phyloP scores from a whole-genome alignment of 371 early-diverging fungal genomes.

The Apophysomyces ossiformis region DNA sequence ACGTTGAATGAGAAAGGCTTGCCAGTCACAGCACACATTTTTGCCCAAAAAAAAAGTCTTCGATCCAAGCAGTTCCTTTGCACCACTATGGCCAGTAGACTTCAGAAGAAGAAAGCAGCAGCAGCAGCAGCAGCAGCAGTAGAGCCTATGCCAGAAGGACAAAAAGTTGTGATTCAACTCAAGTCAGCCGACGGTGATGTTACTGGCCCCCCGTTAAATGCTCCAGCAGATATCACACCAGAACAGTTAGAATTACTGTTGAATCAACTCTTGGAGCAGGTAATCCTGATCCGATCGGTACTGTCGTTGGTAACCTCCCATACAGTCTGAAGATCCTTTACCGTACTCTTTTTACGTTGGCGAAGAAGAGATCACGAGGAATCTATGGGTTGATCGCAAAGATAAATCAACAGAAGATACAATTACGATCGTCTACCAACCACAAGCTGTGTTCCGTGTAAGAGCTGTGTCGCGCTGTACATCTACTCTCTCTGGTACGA shows the following conservation, averaged over 20 bases:
- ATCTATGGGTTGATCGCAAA: conserved; percentile 76
- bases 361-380: conserved; percentile 77
- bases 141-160: conserved; percentile 46
- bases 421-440: conserved; percentile 87
- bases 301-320: neutral
- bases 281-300: conserved; percentile 33
- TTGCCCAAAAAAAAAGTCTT: neutral
- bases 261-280: conserved; percentile 89
- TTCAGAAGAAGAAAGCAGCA: conserved; percentile 23
- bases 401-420: conserved; percentile 84
- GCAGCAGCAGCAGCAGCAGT: conserved; percentile 29
- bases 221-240: conserved; percentile 84
- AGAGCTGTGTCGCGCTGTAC: conserved; percentile 91
- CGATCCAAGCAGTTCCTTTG: neutral
- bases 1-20: neutral
- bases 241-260: conserved; percentile 87
- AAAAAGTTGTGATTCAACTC: conserved; percentile 80
- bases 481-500: conserved; percentile 75
- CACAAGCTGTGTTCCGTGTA: conserved; percentile 94
- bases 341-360: conserved; percentile 93
- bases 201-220: conserved; percentile 84
- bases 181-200: conserved; percentile 80
- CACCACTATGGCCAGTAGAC: conserved; percentile 4
- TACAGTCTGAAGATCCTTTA: conserved; percentile 76
- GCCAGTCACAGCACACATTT: conserved; percentile 1